phyloP scores from a whole-genome alignment of 1,284 basidiomycete species.

The Laetiporus sulphureus region DNA sequence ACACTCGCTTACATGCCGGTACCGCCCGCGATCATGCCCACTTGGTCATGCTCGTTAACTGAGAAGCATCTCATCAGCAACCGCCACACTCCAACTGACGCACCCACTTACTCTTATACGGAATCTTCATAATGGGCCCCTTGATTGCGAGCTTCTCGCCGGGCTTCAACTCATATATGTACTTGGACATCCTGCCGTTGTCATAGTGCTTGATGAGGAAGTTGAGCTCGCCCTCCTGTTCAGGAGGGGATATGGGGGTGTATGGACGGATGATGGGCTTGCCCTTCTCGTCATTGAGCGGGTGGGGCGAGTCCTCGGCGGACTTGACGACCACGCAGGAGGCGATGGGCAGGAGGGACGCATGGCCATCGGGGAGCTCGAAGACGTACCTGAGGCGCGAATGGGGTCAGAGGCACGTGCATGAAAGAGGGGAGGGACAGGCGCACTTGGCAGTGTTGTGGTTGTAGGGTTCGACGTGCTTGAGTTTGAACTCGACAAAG shows the following conservation, averaged over 20 bases:
- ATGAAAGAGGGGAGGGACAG: not conserved
- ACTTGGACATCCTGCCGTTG: constrained; percentile 72
- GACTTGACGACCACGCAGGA: constrained; percentile 61
- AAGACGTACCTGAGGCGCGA: constrained; percentile 64
- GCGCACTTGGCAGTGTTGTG: constrained; percentile 45
- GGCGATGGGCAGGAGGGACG: constrained; percentile 71
- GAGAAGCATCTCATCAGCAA: constrained; percentile 3
- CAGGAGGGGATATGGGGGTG: constrained; percentile 74
- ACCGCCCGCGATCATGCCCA: constrained; percentile 88
- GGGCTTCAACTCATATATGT: constrained; percentile 65
- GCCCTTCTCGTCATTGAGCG: constrained; percentile 72
- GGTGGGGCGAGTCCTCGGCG: constrained; percentile 46
- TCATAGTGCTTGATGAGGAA: constrained; percentile 89
- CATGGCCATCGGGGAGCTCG: constrained; percentile 76
- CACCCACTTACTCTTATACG: constrained; percentile 57
- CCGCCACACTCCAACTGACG: not conserved
- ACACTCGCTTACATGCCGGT: constrained; percentile 62
- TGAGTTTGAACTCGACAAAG: constrained; percentile 78
- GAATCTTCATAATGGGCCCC: constrained; percentile 83
- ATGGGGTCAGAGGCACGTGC: not conserved
- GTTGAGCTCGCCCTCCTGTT: constrained; percentile 68
- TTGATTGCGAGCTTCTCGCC: constrained; percentile 87
- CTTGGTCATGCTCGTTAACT: constrained; percentile 83
- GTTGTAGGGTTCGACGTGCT: constrained; percentile 82
- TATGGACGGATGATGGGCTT: constrained; percentile 88